These are phyloP conservation scores for Tympanopsis confertula DNA, from an alignment of 2,329 filamentous ascomycete genomes.

Conservation along the genomic window DNA sequence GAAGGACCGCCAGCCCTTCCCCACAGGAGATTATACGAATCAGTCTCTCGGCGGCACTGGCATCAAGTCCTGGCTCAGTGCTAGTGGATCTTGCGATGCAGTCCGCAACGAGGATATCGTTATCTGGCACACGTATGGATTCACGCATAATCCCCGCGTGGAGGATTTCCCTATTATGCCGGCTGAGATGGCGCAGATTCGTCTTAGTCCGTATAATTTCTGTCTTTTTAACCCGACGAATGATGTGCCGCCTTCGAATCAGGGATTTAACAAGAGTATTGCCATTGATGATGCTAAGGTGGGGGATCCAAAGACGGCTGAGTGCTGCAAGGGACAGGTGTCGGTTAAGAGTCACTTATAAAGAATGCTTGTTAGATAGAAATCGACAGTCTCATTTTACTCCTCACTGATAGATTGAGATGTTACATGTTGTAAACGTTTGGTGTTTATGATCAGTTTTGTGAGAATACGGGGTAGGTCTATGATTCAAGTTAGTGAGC, in stretches of 20 bases:
- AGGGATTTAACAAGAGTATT: background rate
- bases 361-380: no score
- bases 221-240: background rate
- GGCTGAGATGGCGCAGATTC: background rate
- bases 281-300: no score
- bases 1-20: background rate
- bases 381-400: no score
- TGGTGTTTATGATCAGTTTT: no score
- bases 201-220: background rate
- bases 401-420: no score
- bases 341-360: no score
- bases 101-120: constrained; percentile 26
- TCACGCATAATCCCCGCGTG: constrained; percentile 28
- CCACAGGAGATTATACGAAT: background rate
- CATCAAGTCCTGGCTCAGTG: constrained; percentile 5
- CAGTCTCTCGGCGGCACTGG: background rate
- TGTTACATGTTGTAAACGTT: no score
- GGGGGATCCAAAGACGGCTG: no score
- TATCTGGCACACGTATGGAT: constrained; percentile 28
- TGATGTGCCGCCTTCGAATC: background rate
- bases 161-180: constrained; percentile 30
- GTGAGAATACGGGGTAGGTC: no score
- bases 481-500: no score
- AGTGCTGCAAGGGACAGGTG: no score
- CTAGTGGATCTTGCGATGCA: no score